Evolutionary conservation across 352 stramenopile species (phyloP), one percentile per base, ranked within the genome.

Genomic region (Plasmopara halstedii): DNA sequence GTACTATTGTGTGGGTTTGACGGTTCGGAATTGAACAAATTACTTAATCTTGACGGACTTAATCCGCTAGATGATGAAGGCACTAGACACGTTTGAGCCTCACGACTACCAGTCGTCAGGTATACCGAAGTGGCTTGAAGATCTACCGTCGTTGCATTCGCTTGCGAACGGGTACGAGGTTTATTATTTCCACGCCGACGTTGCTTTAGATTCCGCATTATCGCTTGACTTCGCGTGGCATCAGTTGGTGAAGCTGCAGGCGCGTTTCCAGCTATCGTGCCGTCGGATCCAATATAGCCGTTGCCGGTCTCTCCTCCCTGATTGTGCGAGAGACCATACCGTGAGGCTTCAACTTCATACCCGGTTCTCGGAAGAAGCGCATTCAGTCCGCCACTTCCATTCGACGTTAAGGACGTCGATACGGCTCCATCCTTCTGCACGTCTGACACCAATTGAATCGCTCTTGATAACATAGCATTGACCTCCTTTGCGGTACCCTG

Each of bases 1-100:
- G 19, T 53, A 21, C 22, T 41, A 32, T 48, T 56, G 25, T 11
- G 56, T 18, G 25, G 13, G 34, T 58, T 58, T 0, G 49, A 58
- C 0, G 47, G 43, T 22, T 80, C 68, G 0, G 59, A 58, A 36
- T 74, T 47, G n/a, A 80, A 80, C 11, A 80, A 64, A 11, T 74
- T 80, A 0, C 59, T 55, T 10, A 68, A 32, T 35, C 59, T 46
- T 26, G 59, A 68, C 11, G 58, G n/a, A 17, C 54, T 26, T 10
- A 61, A 37, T 4, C 49, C 54, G 8, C 38, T 46, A 2, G 48
- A 46, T 33, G 58, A 48, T 4, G 52, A 47, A 2, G 57, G 49
- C 17, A 46, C 48, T 51, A 53, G 47, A 41, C 53, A 45, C 14
- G 58, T 56, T 18, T 51, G 29, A 17, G 41, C 45, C 14, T 67